phyloP scores from a whole-genome alignment of 331 rosid species.

The Dryas integrifolia region DNA sequence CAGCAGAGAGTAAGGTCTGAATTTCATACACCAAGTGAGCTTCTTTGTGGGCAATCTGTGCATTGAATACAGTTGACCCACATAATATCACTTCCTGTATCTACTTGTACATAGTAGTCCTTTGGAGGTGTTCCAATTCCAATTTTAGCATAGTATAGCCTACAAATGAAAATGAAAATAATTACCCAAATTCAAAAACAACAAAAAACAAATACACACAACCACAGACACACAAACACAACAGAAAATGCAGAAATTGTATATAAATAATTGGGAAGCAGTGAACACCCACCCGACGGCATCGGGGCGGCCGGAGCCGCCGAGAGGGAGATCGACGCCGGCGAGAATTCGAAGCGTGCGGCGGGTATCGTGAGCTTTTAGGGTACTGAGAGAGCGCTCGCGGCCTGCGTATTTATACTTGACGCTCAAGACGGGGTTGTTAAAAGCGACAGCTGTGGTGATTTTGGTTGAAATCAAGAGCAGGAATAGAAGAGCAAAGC shows the following conservation, averaged over 20 bases:
- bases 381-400: slow-evolving; percentile 56
- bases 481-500: slow-evolving; percentile 10
- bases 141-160: slow-evolving; percentile 94
- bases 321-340: slow-evolving; percentile 85
- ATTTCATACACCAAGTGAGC: slow-evolving; percentile 79
- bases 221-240: not conserved
- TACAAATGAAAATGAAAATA: slow-evolving; percentile 24
- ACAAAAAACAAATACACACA: not conserved
- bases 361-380: slow-evolving; percentile 78
- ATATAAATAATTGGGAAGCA: not conserved
- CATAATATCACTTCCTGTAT: slow-evolving; percentile 95
- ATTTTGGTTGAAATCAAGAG: slow-evolving; percentile 23
- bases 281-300: slow-evolving; percentile 55
- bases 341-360: slow-evolving; percentile 78
- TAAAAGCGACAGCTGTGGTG: slow-evolving; percentile 32
- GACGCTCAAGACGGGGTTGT: slow-evolving; percentile 74
- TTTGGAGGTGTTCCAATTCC: slow-evolving; percentile 91
- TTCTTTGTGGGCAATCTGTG: slow-evolving; percentile 72
- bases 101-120: slow-evolving; percentile 89
- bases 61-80: slow-evolving; percentile 97
- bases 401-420: slow-evolving; percentile 70
- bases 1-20: not conserved
- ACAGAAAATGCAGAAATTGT: not conserved
- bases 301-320: slow-evolving; percentile 91
- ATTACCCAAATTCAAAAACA: slow-evolving; percentile 11